phyloP scores from a whole-genome alignment of 2,329 filamentous ascomycete species.

The Trematosphaeria pertusa region DNA sequence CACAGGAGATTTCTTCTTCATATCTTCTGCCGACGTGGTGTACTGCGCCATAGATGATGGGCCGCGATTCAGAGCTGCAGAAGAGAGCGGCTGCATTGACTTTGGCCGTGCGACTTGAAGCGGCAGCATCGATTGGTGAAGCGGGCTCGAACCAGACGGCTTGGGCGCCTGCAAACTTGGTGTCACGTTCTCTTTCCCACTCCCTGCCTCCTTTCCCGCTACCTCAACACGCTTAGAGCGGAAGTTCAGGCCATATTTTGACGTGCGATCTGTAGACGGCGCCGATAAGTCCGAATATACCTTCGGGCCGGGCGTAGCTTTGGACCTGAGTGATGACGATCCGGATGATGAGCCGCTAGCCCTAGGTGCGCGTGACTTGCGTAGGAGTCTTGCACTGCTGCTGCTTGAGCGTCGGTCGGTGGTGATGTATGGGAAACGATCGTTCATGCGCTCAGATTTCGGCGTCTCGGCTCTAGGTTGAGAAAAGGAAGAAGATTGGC shows the following conservation, averaged over 20 bases:
- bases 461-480: slow-evolving; percentile 21
- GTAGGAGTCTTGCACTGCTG: slow-evolving; percentile 30
- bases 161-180: slow-evolving; percentile 10
- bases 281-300: slow-evolving; percentile 30
- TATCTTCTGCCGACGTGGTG: slow-evolving; percentile 16
- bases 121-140: too few relatives aligned
- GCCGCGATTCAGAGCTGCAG: slow-evolving; percentile 16
- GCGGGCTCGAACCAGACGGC: too few relatives aligned
- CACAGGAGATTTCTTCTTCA: slow-evolving; percentile 1
- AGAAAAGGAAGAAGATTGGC: slow-evolving; percentile 15
- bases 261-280: slow-evolving; percentile 11
- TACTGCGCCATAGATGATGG: slow-evolving; percentile 22
- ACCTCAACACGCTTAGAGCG: slow-evolving; percentile 11
- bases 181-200: slow-evolving; percentile 34
- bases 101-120: slow-evolving; percentile 15
- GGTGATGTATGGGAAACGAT: slow-evolving; percentile 52
- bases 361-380: slow-evolving; percentile 19
- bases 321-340: slow-evolving; percentile 22
- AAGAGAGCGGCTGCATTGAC: slow-evolving; percentile 26
- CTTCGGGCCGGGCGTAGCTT: slow-evolving; percentile 17
- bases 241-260: slow-evolving; percentile 12
- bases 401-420: slow-evolving; percentile 39
- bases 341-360: slow-evolving; percentile 14
- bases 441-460: slow-evolving; percentile 51
- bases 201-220: slow-evolving; percentile 7